Evolutionary conservation across 176 grass and related monocot genomes (phyloP).

Genomic region (Avena insularis): DNA sequence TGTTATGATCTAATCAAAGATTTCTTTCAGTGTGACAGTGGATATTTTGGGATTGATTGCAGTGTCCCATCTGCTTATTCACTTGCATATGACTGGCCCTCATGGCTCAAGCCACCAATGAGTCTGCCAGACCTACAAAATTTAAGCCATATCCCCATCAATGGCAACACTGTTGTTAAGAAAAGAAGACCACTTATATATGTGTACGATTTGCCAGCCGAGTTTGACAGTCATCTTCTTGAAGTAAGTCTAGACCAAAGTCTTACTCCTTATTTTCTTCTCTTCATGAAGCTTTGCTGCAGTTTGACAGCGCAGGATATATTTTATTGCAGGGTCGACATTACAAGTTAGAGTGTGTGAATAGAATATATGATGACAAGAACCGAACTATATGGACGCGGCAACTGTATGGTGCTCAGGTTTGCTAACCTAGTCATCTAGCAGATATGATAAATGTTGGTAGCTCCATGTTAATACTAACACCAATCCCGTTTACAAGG

Average conservation of each 20-base stretch:
- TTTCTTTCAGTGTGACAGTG: conserved; percentile 78
- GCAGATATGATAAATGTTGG: conserved; percentile 28
- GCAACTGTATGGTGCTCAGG: conserved; percentile 94
- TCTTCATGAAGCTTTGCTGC: conserved; percentile 15
- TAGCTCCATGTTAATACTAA: conserved; percentile 15
- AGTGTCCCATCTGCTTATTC: conserved; percentile 76
- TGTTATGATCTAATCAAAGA: conserved; percentile 49
- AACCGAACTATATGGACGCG: conserved; percentile 87
- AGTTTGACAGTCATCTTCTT: conserved; percentile 92
- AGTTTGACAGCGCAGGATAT: conserved; percentile 36
- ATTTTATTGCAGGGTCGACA: conserved; percentile 70
- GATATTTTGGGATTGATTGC: conserved; percentile 98
- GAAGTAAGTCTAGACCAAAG: conserved; percentile 68
- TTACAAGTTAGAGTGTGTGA: conserved; percentile 89
- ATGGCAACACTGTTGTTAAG: conserved; percentile 63
- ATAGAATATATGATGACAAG: conserved; percentile 80
- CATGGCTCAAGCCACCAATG: conserved; percentile 68
- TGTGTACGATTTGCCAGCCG: conserved; percentile 96
- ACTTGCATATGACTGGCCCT: conserved; percentile 63
- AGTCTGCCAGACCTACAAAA: conserved; percentile 43
- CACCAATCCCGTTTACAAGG: conserved; percentile 6
- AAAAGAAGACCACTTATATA: conserved; percentile 90
- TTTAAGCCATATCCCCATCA: conserved; percentile 30
- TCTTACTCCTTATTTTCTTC: conserved; percentile 24
- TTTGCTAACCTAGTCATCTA: conserved; percentile 47